Evolutionary conservation across 1,139 yeast genomes (phyloP), one percentile per base, ranked within the genome.

Genomic region (Pichia inconspicua): DNA sequence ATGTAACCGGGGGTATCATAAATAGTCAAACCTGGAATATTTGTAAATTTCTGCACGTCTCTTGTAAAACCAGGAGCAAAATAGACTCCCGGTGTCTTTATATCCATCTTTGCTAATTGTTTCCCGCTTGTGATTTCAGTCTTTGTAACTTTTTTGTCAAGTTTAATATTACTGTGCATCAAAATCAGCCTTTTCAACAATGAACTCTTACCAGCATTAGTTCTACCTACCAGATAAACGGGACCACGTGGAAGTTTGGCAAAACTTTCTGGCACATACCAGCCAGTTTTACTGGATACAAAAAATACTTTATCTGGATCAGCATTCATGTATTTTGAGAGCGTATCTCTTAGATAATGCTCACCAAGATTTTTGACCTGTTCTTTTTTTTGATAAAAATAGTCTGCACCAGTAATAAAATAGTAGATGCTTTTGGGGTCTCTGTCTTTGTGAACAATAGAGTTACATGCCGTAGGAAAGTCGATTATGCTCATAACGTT

Each of bases 181-280:
- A 46, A 27, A 28, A 53, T 42, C 2, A 82, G 56, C n/a, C 77
- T 61, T 55, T 73, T 77, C 3, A 83, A 72, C 30, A 88, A 60
- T 1, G 84, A 72, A 1, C 94, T 80, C 62, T 88, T 88, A 1
- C 97, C 97, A 15, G 80, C 72, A 59, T 87, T 87, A 10, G 86
- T 80, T 54, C 74, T 74, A 1, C 97, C 96, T 12, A 87, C 68
- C 35, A 88, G 63, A 59, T 78, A 83, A 28, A 80, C 57, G 32
- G 65, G 72, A 25, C 70, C 70, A 8, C 66, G 59, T 0, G 77
- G 72, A 27, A 78, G 61, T 11, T 61, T 55, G 2, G 64, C 48
- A 30, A 60, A 59, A 25, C 77, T 55, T 1, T 61, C 58, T 7
- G 66, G 64, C 5, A 76, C 58, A 42, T 77, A 74, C 90, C 89